Evolutionary conservation across 768 basidiomycete species (phyloP), one percentile per base, ranked within the genome.

Genomic region (Tylopilus sp.): DNA sequence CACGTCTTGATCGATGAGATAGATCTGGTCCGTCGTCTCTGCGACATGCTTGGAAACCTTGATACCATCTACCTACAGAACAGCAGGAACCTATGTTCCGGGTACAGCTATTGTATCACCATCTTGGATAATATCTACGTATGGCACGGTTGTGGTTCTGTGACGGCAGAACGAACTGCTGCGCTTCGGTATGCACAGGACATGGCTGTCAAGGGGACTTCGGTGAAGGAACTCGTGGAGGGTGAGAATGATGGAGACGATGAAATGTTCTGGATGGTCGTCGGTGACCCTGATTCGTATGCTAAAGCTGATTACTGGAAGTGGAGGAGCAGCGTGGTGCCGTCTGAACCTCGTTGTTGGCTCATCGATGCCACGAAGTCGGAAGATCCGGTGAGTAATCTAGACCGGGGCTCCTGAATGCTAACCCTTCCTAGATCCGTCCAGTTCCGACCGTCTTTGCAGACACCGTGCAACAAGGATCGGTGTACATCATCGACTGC

Each of bases 191-290:
- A 92, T 65, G 86, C 81, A 3, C 70, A 72, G 29, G 69, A 65
- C 7, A 70, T 89, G 36, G 71, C 75, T 1, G 59, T 65, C 19
- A 70, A 70, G 43, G 65, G 71, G 5, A 68, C 68, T 8, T 63
- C 63, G 16, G 70, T 84, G 19, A 70, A 79, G 8, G 85, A 88
- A 56, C 76, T 92, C 10, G 55, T 68, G 1, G 88, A 92, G 60
- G 81, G 82, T n/a, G 79, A 81, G 59, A 77, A 76, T 48, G 85
- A 86, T 36, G 62, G 69, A 22, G 74, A 76, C 16, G 85, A 90
- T 49, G 87, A 90, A 54, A 83, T 91, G 80, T 91, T 93, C 64
- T 91, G 91, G 87, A 84, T 89, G 82, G 79, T 88, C 33, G 75
- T 92, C 3, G 90, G 90, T n/a, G 81, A 88, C 22, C 77, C 82